Conservation (phyloP, 768 basidiomycete genomes). For the Mrakia frigida region DNA sequence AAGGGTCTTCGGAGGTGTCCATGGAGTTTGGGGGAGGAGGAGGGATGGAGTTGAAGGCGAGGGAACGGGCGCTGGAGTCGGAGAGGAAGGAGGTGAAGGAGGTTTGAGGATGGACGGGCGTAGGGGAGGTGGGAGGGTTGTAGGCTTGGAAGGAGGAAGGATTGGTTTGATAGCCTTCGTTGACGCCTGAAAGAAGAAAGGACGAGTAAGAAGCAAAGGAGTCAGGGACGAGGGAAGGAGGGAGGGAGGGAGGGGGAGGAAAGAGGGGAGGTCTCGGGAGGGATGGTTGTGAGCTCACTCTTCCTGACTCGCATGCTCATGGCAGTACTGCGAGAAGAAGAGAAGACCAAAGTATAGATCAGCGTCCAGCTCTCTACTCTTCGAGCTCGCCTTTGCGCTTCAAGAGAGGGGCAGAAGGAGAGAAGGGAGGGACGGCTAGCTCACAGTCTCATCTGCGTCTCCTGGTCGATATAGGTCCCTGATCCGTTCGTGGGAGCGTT, state of each 20-base stretch:
- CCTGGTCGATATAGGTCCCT: not conserved
- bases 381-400: too few relatives aligned
- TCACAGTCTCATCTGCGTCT: not conserved
- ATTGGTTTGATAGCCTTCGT: not conserved
- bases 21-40: not conserved
- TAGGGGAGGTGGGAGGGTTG: not conserved
- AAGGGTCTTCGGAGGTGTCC: not conserved
- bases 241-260: not conserved
- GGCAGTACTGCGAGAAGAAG: not conserved
- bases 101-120: not conserved
- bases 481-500: not conserved
- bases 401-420: not conserved
- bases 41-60: not conserved
- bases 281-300: not conserved
- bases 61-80: not conserved
- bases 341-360: not conserved
- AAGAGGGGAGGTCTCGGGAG: not conserved
- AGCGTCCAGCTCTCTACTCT: not conserved
- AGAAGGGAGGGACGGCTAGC: not conserved
- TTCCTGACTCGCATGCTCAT: not conserved
- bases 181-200: not conserved
- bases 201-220: not conserved
- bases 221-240: not conserved
- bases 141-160: not conserved
- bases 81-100: not conserved